Conservation (phyloP, 2,329 filamentous ascomycete genomes). For the Hypomyces rosellus region DNA sequence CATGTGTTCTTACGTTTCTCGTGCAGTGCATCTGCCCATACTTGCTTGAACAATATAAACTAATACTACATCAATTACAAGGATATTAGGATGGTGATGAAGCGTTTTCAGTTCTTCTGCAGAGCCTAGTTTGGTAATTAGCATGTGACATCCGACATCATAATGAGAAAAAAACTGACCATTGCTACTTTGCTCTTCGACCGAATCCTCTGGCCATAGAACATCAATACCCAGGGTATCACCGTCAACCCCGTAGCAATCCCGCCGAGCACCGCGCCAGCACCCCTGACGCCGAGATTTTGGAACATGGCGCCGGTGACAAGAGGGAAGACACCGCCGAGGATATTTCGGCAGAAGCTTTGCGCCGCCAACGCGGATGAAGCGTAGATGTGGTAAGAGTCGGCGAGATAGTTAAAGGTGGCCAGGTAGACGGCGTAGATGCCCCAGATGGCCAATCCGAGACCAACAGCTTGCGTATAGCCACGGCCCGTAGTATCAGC, state of each 20-base stretch:
- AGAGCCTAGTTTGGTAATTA: not conserved
- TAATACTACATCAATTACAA: too few relatives aligned
- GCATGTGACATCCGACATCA: too few relatives aligned
- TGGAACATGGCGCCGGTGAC: constrained; percentile 68
- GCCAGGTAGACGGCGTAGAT: constrained; percentile 84
- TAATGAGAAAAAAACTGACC: constrained; percentile 32
- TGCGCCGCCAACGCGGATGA: constrained; percentile 82
- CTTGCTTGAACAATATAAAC: too few relatives aligned
- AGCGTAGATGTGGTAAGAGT: constrained; percentile 79
- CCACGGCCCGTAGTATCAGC: constrained; percentile 17
- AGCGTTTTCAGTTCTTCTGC: not conserved
- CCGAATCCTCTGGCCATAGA: constrained; percentile 72
- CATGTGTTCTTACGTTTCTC: too few relatives aligned
- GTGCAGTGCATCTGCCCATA: too few relatives aligned
- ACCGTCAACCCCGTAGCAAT: constrained; percentile 62
- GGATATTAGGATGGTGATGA: not conserved
- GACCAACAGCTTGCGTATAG: constrained; percentile 43
- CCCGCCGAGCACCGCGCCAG: constrained; percentile 69
- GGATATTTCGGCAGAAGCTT: constrained; percentile 76
- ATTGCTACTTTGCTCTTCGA: constrained; percentile 70
- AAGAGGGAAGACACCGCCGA: constrained; percentile 76
- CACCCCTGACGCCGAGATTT: constrained; percentile 62
- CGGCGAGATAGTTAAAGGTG: constrained; percentile 88
- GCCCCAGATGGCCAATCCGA: constrained; percentile 72
- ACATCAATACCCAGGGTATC: constrained; percentile 81